These are phyloP conservation scores for Diaporthe aspalathi DNA, from an alignment of 2,329 filamentous ascomycete genomes.

Conservation along the genomic window DNA sequence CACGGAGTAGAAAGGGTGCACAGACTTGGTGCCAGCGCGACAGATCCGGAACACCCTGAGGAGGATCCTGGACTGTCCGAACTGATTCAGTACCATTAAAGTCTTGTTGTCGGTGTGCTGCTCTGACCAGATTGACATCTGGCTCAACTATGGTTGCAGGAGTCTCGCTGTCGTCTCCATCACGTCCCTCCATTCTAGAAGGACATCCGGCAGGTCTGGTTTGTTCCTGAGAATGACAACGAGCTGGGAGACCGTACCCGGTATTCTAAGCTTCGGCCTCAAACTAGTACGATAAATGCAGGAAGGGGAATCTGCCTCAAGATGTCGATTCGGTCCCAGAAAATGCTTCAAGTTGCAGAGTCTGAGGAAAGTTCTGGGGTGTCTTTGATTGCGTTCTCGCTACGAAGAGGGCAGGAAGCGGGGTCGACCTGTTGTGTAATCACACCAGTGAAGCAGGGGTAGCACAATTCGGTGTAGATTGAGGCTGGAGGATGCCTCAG, in stretches of 20 bases:
- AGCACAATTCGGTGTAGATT: neutral
- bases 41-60: neutral
- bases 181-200: neutral
- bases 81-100: neutral
- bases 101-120: neutral
- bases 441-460: neutral
- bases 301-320: no score
- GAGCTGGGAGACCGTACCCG: no score
- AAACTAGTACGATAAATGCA: no score
- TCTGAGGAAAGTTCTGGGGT: no score
- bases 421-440: neutral
- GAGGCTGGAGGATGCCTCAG: neutral
- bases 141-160: neutral
- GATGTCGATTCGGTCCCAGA: no score
- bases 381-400: no score
- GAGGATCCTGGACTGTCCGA: neutral
- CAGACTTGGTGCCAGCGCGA: neutral
- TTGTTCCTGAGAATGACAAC: no score
- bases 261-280: no score
- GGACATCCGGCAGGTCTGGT: no score
- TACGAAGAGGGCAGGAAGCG: neutral
- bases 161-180: neutral
- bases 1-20: neutral
- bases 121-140: neutral
- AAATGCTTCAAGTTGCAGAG: no score